Evolutionary conservation across 108 stramenopile genomes (phyloP).

Genomic region (Nitzschia sp.): DNA sequence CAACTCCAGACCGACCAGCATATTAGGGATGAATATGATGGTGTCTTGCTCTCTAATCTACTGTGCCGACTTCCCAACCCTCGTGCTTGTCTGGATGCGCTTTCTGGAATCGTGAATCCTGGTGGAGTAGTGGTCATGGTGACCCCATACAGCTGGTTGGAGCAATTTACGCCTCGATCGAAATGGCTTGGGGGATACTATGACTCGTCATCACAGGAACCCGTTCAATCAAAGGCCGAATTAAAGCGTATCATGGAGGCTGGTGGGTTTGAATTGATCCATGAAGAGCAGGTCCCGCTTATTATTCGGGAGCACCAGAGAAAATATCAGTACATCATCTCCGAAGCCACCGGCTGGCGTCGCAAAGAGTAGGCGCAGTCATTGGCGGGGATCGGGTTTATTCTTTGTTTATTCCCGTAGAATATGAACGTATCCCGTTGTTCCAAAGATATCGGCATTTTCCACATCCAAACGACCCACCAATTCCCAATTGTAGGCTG

Average conservation of each 20-base stretch:
- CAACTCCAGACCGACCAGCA: constrained; percentile 43
- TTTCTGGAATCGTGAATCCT: constrained; percentile 67
- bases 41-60: constrained; percentile 82
- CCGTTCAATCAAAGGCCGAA: constrained; percentile 61
- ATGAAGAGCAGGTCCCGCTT: constrained; percentile 75
- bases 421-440: constrained; percentile 62
- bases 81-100: constrained; percentile 65
- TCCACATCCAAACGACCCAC: constrained; percentile 74
- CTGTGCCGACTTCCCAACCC: constrained; percentile 89
- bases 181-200: constrained; percentile 77
- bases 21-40: constrained; percentile 78
- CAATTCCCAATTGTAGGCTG: constrained; percentile 66
- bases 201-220: constrained; percentile 48
- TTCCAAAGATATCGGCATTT: constrained; percentile 71
- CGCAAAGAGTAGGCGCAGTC: no score
- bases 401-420: not conserved
- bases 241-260: constrained; percentile 68
- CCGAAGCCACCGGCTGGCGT: constrained; percentile 84
- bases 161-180: constrained; percentile 78
- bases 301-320: constrained; percentile 89
- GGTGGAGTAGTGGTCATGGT: constrained; percentile 86
- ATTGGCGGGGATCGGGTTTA: no score
- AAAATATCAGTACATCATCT: constrained; percentile 91
- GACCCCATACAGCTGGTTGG: constrained; percentile 88
- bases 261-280: constrained; percentile 76